These are phyloP conservation scores for Pichia sp. DNA, from an alignment of 1,139 yeast genomes.

Conservation along the genomic window DNA sequence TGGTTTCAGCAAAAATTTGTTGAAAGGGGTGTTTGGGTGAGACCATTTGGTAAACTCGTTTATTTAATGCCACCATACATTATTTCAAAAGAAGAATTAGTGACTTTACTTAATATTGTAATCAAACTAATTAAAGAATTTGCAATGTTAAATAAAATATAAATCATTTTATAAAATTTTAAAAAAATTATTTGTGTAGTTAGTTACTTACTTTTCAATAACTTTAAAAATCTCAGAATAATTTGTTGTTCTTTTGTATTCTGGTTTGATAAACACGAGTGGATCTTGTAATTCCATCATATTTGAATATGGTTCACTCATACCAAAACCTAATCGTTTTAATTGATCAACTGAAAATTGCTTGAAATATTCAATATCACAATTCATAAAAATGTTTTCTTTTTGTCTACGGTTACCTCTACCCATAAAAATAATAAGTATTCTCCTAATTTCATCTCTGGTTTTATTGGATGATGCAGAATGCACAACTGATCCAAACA, in stretches of 20 bases:
- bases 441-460: constrained; percentile 23
- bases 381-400: constrained; percentile 22
- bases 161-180: neutral
- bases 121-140: constrained; percentile 2
- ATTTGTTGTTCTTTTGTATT: constrained; percentile 7
- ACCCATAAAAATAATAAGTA: constrained; percentile 27
- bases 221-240: constrained; percentile 13
- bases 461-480: constrained; percentile 30
- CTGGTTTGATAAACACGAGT: constrained; percentile 4
- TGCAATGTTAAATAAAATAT: neutral
- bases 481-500: constrained; percentile 29
- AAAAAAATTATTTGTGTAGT: neutral
- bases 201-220: neutral
- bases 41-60: constrained; percentile 15
- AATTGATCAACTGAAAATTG: constrained; percentile 13
- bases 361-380: constrained; percentile 11
- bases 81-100: constrained; percentile 3
- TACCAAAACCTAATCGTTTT: constrained; percentile 11
- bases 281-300: constrained; percentile 15
- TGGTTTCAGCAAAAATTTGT: constrained; percentile 15
- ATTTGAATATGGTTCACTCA: constrained; percentile 15
- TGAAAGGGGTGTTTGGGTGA: constrained; percentile 13
- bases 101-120: constrained; percentile 1
- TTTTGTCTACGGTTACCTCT: constrained; percentile 28
- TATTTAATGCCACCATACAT: constrained; percentile 13